Evolutionary conservation across 805 yeast species (phyloP), one percentile per base, ranked within the genome.

Genomic region (Cyberlindnera xylosilytica): DNA sequence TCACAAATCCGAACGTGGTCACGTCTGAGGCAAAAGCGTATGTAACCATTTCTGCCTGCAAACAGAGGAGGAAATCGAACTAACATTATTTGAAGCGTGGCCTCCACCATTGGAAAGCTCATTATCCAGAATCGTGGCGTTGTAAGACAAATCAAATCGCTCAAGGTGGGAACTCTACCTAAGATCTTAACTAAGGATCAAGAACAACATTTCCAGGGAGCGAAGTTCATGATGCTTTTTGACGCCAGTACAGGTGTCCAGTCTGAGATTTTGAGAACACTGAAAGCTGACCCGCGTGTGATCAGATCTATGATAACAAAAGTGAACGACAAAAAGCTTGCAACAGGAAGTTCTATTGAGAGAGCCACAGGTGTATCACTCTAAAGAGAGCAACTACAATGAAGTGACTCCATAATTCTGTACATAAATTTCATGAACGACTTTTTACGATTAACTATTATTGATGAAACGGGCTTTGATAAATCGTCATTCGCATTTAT

Each of bases 61-160:
- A 11, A 12, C 23, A 31, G 18, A 18, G 7, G 4, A 19, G 23
- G 6, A 22, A 22, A 22, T 22, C 34, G n/a, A n/a, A 36, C 44
- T 39, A 37, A 43, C 42, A 18, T 17, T 17, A 34, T 12, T 20
- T 8, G 13, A 20, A 46, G 52, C 19, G 66, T 75, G 26, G 73
- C 76, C 18, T 67, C 74, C 6, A 87, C 95, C 1, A 73, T 90
- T 22, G 98, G 98, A 9, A 83, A 79, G 60, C 70, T 88, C 59
- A 78, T 91, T 22, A 75, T 93, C 45, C 78, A 80, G 47, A 90
- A 91, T 65, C 87, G 96, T 73, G 99, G 99, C 38, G 91, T 91
- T n/a, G 81, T 91, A 29, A 77, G 98, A 61, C 81, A 79, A 47
- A 78, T 91, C 35, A 76, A 83, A 39, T 84, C 89, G 49, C 66